Conservation (phyloP, 345 rosid species). For the Carallia pectinifolia region DNA sequence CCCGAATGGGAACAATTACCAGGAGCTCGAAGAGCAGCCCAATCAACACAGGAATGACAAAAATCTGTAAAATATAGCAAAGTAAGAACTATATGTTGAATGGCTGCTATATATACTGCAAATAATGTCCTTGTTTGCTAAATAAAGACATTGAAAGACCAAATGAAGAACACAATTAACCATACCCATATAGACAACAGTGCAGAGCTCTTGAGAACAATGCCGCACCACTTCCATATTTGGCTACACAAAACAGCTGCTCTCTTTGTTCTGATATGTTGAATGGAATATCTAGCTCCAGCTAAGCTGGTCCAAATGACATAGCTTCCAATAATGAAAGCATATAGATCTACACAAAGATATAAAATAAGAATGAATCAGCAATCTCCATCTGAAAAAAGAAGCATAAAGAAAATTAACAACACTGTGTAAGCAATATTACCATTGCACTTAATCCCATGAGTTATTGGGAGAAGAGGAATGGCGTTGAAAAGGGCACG, state of each 20-base stretch:
- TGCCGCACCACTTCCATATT: constrained; percentile 87
- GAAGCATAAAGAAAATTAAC: not conserved
- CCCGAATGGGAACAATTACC: constrained; percentile 99
- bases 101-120: not conserved
- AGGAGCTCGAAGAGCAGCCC: constrained; percentile 95
- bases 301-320: constrained; percentile 87
- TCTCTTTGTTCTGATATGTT: constrained; percentile 73
- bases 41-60: constrained; percentile 90
- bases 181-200: constrained; percentile 92
- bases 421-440: constrained; percentile 20
- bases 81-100: not conserved
- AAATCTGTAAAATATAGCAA: constrained; percentile 46
- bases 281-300: constrained; percentile 82
- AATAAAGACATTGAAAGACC: not conserved
- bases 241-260: constrained; percentile 64
- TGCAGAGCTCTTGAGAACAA: constrained; percentile 76
- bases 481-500: constrained; percentile 87
- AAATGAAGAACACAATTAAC: constrained; percentile 2
- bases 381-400: constrained; percentile 8
- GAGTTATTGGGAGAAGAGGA: constrained; percentile 94
- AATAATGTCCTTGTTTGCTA: not conserved
- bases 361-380: constrained; percentile 15
- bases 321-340: constrained; percentile 91
- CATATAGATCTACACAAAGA: constrained; percentile 68
- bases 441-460: constrained; percentile 98